Percentiles rank a stretch among this genome's conserved stretches.
These are phyloP conservation scores for Eucalyptus curtisii DNA, from an alignment of 345 rosid genomes.

Conservation along the genomic window DNA sequence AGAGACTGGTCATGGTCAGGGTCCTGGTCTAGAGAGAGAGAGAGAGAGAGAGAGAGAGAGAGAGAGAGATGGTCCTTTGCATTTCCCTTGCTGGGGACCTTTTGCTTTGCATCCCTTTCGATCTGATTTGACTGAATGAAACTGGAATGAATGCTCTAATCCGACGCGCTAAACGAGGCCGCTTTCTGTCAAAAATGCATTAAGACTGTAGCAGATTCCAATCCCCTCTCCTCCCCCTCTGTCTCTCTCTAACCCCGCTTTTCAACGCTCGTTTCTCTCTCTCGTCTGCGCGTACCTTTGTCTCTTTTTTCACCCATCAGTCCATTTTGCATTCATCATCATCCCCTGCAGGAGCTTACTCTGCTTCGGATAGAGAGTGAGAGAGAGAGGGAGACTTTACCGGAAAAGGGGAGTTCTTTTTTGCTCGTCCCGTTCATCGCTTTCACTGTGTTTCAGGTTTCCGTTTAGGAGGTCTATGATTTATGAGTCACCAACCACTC, in stretches of 20 bases:
- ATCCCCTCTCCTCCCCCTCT: not conserved
- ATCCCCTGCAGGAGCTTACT: not conserved
- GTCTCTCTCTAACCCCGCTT: not conserved
- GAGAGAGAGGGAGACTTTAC: not conserved
- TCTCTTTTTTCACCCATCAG: not conserved
- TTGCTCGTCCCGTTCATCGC: not conserved
- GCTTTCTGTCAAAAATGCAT: not conserved
- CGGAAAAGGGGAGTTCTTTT: not conserved
- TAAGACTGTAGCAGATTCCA: not conserved
- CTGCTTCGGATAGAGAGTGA: not conserved
- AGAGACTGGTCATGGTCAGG: not conserved
- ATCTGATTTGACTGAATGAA: not conserved
- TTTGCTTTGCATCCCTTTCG: not conserved
- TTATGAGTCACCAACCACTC: not conserved
- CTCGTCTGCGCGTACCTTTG: not conserved
- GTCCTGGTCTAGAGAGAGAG: not conserved
- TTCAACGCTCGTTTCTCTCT: not conserved
- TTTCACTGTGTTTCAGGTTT: not conserved
- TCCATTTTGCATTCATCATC: not conserved
- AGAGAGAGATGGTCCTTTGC: not conserved
- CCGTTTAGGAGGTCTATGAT: not conserved
- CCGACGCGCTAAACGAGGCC: slow-evolving; percentile 22
- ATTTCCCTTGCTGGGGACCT: not conserved
- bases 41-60: not conserved
- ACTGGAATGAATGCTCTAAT: not conserved